A percentile compares a stretch with the other conserved stretches of the same genome.
These are phyloP conservation scores for Wickerhamiella galacta DNA, from an alignment of 805 yeast genomes.

Conservation along the genomic window DNA sequence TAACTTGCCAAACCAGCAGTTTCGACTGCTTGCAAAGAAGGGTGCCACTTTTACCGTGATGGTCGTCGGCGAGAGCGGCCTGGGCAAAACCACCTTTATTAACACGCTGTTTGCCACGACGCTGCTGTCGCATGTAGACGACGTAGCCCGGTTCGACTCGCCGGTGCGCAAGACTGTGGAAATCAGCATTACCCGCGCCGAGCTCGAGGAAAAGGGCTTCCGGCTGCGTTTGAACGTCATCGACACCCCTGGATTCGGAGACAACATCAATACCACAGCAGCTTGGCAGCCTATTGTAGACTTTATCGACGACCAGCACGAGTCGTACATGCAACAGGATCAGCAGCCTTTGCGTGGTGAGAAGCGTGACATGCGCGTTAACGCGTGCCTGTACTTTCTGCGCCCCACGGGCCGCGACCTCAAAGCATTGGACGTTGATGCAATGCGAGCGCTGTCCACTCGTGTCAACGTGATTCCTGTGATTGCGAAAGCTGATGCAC, in stretches of 20 bases:
- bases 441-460: constrained; percentile 51
- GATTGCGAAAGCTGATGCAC: constrained; percentile 63
- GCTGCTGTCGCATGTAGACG: constrained; percentile 27
- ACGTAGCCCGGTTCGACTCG: constrained; percentile 23
- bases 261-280: constrained; percentile 42
- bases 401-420: constrained; percentile 49
- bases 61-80: constrained; percentile 76
- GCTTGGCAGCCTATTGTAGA: constrained; percentile 54
- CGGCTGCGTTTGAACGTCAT: constrained; percentile 43
- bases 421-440: constrained; percentile 49
- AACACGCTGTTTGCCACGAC: constrained; percentile 57
- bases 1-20: constrained; percentile 22
- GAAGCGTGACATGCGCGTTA: constrained; percentile 52
- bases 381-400: constrained; percentile 72
- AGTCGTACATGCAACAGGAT: constrained; percentile 51
- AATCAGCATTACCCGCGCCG: constrained; percentile 28
- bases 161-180: constrained; percentile 27
- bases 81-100: constrained; percentile 48
- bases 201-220: constrained; percentile 43
- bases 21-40: constrained; percentile 21
- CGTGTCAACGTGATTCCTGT: constrained; percentile 74
- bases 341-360: constrained; percentile 48
- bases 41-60: constrained; percentile 68
- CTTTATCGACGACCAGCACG: constrained; percentile 68
- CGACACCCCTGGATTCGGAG: constrained; percentile 71